These are phyloP conservation scores for Skeletonema tropicum DNA, from an alignment of 108 stramenopile species.

Conservation along the genomic window DNA sequence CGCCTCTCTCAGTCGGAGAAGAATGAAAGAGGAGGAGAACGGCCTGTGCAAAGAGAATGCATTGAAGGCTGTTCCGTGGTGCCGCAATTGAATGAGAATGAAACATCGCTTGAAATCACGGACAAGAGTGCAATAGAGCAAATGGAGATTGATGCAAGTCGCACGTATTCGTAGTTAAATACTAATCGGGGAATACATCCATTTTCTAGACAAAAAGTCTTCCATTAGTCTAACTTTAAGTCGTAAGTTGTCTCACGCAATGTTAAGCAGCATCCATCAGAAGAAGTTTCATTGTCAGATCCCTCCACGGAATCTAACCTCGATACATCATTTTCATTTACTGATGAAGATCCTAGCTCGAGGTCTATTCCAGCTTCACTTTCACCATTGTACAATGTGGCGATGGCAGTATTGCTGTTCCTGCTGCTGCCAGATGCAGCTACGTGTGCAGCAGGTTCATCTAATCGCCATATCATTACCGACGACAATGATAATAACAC, in stretches of 20 bases:
- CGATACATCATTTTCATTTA: not conserved
- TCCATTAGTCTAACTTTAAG: constrained; percentile 28
- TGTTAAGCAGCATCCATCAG: constrained; percentile 30
- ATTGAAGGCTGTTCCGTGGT: not conserved
- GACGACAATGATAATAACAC: constrained; percentile 17
- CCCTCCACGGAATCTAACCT: constrained; percentile 13
- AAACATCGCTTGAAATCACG: not conserved
- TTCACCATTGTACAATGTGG: not conserved
- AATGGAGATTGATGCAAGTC: not conserved
- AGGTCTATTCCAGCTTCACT: constrained; percentile 4
- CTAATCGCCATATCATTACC: constrained; percentile 28
- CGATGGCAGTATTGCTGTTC: not conserved
- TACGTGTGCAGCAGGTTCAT: constrained; percentile 8
- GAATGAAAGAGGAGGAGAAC: not conserved
- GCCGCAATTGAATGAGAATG: not conserved
- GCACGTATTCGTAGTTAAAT: not conserved
- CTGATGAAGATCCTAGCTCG: not conserved
- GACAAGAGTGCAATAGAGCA: not conserved
- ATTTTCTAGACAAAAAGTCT: not conserved
- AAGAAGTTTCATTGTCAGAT: not conserved
- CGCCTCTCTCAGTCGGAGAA: not conserved
- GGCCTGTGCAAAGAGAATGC: not conserved
- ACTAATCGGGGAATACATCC: not conserved
- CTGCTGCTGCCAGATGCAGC: not conserved
- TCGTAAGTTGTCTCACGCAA: constrained; percentile 32